Evolutionary conservation across 371 early-diverging fungal genomes (phyloP).

Genomic region (Haplosporangium sp.): DNA sequence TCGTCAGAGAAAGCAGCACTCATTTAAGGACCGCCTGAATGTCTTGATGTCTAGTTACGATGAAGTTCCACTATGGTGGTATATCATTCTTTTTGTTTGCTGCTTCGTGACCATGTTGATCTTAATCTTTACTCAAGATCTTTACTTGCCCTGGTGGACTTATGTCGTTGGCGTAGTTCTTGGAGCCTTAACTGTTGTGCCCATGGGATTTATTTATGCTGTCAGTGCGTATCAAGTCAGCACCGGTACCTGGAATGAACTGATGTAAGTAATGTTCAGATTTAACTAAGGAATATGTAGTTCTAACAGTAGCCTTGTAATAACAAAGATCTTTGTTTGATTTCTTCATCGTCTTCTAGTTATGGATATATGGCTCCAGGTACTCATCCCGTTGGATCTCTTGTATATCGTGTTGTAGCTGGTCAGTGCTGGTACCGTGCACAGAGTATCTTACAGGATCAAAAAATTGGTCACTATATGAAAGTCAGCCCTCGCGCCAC

Average conservation of each 20-base stretch:
- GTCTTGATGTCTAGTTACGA: conserved; percentile 51
- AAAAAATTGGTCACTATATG: conserved; percentile 70
- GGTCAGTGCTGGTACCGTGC: conserved; percentile 59
- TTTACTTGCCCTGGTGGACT: conserved; percentile 57
- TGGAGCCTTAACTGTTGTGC: conserved; percentile 49
- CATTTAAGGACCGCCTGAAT: conserved; percentile 52
- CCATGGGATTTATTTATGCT: conserved; percentile 59
- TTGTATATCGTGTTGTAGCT: conserved; percentile 56
- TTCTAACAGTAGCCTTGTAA: no score
- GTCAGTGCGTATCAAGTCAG: conserved; percentile 55
- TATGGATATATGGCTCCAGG: conserved; percentile 58
- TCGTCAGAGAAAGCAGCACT: conserved; percentile 34
- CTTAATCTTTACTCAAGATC: conserved; percentile 48
- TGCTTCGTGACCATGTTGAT: conserved; percentile 55
- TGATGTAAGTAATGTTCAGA: conserved; percentile 26
- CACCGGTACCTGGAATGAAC: conserved; percentile 55
- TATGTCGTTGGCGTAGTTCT: conserved; percentile 49
- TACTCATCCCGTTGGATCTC: conserved; percentile 52
- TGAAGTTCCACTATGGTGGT: conserved; percentile 56
- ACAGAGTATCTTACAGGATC: conserved; percentile 56
- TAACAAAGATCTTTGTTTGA: no score
- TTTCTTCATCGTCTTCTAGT: conserved; percentile 3
- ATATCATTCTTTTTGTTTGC: conserved; percentile 34
- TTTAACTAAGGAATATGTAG: no score
- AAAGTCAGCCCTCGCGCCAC: conserved; percentile 61